Conservation (phyloP, 805 yeast species). For the Candida xyloterini region DNA sequence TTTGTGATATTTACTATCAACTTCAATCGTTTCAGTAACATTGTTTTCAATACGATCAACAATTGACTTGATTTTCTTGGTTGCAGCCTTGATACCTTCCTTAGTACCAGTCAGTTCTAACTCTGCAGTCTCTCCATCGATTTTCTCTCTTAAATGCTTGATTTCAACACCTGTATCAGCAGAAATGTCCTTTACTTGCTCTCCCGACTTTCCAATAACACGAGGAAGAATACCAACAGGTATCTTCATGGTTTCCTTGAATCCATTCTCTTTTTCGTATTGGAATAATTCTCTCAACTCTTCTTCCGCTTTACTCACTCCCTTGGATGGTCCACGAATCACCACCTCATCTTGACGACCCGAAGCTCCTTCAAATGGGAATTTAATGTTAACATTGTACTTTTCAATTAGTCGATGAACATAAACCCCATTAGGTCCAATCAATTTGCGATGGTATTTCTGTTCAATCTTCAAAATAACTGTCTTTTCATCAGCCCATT, state of each 20-base stretch:
- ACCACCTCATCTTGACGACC: slow-evolving; percentile 59
- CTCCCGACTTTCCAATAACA: slow-evolving; percentile 89
- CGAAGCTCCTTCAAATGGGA: slow-evolving; percentile 55
- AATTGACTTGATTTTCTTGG: slow-evolving; percentile 56
- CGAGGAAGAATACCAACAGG: slow-evolving; percentile 76
- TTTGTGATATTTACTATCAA: slow-evolving; percentile 72
- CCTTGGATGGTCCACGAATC: slow-evolving; percentile 86
- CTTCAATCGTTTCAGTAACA: slow-evolving; percentile 54
- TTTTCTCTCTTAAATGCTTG: slow-evolving; percentile 43
- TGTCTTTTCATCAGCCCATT: slow-evolving; percentile 78
- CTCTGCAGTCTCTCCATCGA: slow-evolving; percentile 47
- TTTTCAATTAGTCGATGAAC: slow-evolving; percentile 84
- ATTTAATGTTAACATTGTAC: slow-evolving; percentile 75
- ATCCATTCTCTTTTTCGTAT: slow-evolving; percentile 85
- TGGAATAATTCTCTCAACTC: slow-evolving; percentile 80
- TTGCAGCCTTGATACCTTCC: slow-evolving; percentile 70
- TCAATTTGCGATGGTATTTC: slow-evolving; percentile 74
- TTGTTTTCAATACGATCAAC: slow-evolving; percentile 64
- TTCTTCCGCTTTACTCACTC: slow-evolving; percentile 77
- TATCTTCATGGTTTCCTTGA: slow-evolving; percentile 57
- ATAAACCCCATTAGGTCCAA: slow-evolving; percentile 80
- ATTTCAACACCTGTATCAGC: slow-evolving; percentile 65
- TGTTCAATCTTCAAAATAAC: slow-evolving; percentile 66
- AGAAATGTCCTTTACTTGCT: slow-evolving; percentile 73
- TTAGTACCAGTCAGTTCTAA: slow-evolving; percentile 77